Evolutionary conservation across 2,329 filamentous ascomycete genomes (phyloP).

Genomic region (Clonostachys rhizophaga): DNA sequence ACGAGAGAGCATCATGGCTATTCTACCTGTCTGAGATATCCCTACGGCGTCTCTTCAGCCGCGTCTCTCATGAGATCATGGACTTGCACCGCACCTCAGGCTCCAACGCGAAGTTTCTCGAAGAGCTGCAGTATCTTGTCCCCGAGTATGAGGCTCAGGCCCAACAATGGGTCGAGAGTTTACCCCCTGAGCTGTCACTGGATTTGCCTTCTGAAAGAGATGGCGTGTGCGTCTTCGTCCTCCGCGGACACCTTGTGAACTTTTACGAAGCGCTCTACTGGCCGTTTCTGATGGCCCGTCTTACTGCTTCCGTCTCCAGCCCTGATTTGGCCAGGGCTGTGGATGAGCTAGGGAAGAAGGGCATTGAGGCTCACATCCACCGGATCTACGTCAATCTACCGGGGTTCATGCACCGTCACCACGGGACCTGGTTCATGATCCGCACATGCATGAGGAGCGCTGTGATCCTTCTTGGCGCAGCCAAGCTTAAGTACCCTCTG

Average conservation of each 20-base stretch:
- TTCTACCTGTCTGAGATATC: conserved; percentile 44
- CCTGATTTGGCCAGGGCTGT: background rate
- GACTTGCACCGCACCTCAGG: conserved; percentile 6
- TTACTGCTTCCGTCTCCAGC: conserved; percentile 4
- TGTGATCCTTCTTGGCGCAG: conserved; percentile 25
- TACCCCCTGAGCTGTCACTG: conserved; percentile 14
- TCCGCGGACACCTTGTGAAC: conserved; percentile 22
- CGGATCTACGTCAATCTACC: conserved; percentile 17
- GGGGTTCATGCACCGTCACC: conserved; percentile 23
- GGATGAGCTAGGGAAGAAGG: background rate
- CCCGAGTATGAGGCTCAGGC: conserved; percentile 12
- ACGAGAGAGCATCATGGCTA: conserved; percentile 27
- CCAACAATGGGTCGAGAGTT: conserved; percentile 14
- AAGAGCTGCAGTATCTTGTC: conserved; percentile 3
- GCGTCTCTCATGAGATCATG: conserved; percentile 19
- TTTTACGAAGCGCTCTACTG: conserved; percentile 21
- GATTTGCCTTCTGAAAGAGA: conserved; percentile 9
- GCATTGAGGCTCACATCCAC: conserved; percentile 6
- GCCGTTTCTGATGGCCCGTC: no score
- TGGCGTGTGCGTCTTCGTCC: conserved; percentile 22
- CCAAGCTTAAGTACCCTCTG: background rate
- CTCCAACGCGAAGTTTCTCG: conserved; percentile 6
- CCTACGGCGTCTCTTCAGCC: conserved; percentile 27
- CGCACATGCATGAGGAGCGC: conserved; percentile 30
- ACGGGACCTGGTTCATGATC: conserved; percentile 34